Evolutionary conservation across 2,329 filamentous ascomycete genomes (phyloP).

Genomic region (Venturia carpophila): DNA sequence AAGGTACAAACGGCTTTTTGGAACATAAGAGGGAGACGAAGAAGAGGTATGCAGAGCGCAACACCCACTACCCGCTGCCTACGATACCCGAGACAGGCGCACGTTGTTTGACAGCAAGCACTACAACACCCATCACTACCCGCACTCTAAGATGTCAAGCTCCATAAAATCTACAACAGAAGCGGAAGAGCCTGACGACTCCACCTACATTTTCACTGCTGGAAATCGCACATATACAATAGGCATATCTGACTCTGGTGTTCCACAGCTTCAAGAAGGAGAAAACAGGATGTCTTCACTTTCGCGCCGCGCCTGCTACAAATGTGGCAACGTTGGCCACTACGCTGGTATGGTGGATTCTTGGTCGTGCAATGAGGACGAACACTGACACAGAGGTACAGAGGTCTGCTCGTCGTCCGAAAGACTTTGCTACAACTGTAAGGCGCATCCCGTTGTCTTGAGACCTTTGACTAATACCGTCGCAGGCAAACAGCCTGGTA

Average conservation of each 20-base stretch:
- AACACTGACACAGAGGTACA: constrained; percentile 30
- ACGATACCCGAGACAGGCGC: constrained; percentile 9
- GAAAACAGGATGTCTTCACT: constrained; percentile 42
- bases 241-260: constrained; percentile 16
- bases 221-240: constrained; percentile 14
- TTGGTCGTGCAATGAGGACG: constrained; percentile 22
- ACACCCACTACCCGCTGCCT: constrained; percentile 5
- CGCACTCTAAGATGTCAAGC: constrained; percentile 1
- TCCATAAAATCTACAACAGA: background rate
- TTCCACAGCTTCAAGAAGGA: constrained; percentile 14
- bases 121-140: background rate
- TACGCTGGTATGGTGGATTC: constrained; percentile 40
- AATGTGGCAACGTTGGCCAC: constrained; percentile 46
- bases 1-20: constrained; percentile 12
- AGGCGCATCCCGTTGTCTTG: constrained; percentile 31
- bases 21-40: constrained; percentile 6
- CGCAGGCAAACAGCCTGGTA: constrained; percentile 72
- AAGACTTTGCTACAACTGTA: constrained; percentile 99
- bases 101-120: constrained; percentile 3
- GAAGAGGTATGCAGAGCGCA: constrained; percentile 7
- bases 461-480: constrained; percentile 8
- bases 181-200: background rate
- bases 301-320: constrained; percentile 47
- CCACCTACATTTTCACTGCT: constrained; percentile 7
- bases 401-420: constrained; percentile 98